Conservation (phyloP, 2,329 filamentous ascomycete species). For the Colletotrichum gloeosporioides region DNA sequence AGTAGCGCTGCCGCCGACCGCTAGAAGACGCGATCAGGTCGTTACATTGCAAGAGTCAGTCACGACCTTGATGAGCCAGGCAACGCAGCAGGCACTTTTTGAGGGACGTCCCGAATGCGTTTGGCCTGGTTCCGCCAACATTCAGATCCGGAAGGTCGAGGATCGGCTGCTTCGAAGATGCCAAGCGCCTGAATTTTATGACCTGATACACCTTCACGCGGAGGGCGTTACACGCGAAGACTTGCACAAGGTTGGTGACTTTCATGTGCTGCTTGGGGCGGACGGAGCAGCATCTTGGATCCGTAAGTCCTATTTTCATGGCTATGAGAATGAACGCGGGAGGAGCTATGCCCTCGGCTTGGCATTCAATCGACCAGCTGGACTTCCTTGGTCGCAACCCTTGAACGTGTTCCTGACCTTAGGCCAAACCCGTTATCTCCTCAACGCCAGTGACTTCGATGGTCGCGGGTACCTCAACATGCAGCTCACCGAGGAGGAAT, state of each 20-base stretch:
- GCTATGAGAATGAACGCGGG: conserved; percentile 38
- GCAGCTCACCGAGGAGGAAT: conserved; percentile 40
- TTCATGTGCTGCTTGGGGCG: conserved; percentile 38
- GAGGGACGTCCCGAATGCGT: conserved; percentile 36
- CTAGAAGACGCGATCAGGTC: background rate
- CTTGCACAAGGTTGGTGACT: conserved; percentile 35
- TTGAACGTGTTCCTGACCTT: conserved; percentile 41
- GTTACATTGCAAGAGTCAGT: background rate
- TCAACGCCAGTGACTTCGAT: conserved; percentile 40
- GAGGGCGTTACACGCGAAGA: conserved; percentile 33
- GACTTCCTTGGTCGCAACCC: conserved; percentile 38
- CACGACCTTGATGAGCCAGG: background rate
- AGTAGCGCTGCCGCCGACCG: conserved; percentile 22
- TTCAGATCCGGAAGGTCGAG: conserved; percentile 43
- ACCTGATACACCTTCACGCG: conserved; percentile 35
- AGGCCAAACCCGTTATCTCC: conserved; percentile 38
- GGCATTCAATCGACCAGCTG: conserved; percentile 28
- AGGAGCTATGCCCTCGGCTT: conserved; percentile 34
- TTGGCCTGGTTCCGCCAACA: conserved; percentile 41
- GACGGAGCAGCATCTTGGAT: conserved; percentile 42
- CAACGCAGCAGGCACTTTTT: conserved; percentile 8
- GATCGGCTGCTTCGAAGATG: conserved; percentile 37
- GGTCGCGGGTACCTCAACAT: conserved; percentile 31
- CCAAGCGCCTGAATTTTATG: conserved; percentile 34
- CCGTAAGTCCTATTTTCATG: conserved; percentile 35